Evolutionary conservation across 352 stramenopile genomes (phyloP), one percentile per base, ranked within the genome.

Genomic region (Globisporangium carolinianum): DNA sequence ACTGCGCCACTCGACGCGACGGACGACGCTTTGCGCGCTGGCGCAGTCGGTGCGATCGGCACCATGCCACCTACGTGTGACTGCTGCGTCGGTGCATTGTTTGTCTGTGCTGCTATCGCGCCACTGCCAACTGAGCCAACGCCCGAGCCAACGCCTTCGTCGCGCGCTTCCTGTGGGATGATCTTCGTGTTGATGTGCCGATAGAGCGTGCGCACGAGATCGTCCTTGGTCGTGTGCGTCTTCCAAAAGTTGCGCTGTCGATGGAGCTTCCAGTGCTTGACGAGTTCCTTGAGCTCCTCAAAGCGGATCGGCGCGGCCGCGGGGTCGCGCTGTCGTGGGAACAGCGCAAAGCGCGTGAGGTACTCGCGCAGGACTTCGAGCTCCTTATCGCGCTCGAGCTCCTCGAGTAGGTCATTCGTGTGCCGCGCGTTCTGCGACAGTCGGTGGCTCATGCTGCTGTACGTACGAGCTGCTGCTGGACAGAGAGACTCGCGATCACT

Each of bases 231-330:
- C 38, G 79, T 83, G 69, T 96, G 87, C 9, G 72, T 92, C 59
- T 95, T 96, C 87, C 87, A 96, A 58, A 96, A 96, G 53, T 93
- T 91, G 38, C 86, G 82, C 62, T 93, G 83, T 1, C 89, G 83
- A 51, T 96, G 86, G 5, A 96, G 67, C 57, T 96, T 96, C 84
- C 86, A 96, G 62, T 94, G 79, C 49, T 94, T 91, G 1, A 91
- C 84, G 10, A 96, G 68, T 56, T 96, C 89, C 60, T 95, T 95
- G n/a, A 96, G 69, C 61, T 96, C 86, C 61, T 96, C 87, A n/a
- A 90, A 91, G 14, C 84, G 87, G 56, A 96, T 96, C 9, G 79
- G 79, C 2, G 85, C 85, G 35, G 82, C 71, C 14, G 76, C 71
- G 0, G 82, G 79, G 51, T 95, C 86, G 10, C 83, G 81, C 52